A percentile compares a stretch with the other conserved stretches of the same genome.
Evolutionary conservation across 108 stramenopile genomes (phyloP).

Genomic region (Discostella pseudostelligera): DNA sequence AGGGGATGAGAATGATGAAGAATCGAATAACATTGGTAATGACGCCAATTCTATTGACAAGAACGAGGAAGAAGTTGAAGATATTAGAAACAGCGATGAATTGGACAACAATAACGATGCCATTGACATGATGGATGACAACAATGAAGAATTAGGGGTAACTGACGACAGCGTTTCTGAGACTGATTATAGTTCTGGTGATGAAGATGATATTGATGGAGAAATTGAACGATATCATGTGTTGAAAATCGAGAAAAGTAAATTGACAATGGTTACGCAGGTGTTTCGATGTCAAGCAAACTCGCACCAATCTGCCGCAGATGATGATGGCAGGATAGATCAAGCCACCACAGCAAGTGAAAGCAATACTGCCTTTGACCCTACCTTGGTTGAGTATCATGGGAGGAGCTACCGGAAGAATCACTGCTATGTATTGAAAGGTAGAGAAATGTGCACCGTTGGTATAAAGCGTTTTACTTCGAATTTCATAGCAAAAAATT

Average conservation of each 20-base stretch:
- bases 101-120: background rate
- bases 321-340: background rate
- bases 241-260: conserved; percentile 9
- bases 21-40: background rate
- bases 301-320: background rate
- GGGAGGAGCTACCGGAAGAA: conserved; percentile 14
- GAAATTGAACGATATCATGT: conserved; percentile 17
- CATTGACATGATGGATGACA: background rate
- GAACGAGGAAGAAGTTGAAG: background rate
- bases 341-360: background rate
- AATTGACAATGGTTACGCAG: conserved; percentile 22
- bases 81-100: background rate
- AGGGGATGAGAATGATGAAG: background rate
- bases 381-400: background rate
- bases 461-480: conserved; percentile 25
- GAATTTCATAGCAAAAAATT: conserved; percentile 23
- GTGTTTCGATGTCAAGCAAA: conserved; percentile 19
- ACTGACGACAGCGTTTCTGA: background rate
- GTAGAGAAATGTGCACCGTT: conserved; percentile 7
- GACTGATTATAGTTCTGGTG: conserved; percentile 3
- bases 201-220: conserved; percentile 7
- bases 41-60: background rate
- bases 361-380: conserved; percentile 11
- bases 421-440: conserved; percentile 20
- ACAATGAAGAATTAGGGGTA: background rate